These are phyloP conservation scores for Chlorella sp. DNA, from an alignment of 139 green algal genomes.

Conservation along the genomic window DNA sequence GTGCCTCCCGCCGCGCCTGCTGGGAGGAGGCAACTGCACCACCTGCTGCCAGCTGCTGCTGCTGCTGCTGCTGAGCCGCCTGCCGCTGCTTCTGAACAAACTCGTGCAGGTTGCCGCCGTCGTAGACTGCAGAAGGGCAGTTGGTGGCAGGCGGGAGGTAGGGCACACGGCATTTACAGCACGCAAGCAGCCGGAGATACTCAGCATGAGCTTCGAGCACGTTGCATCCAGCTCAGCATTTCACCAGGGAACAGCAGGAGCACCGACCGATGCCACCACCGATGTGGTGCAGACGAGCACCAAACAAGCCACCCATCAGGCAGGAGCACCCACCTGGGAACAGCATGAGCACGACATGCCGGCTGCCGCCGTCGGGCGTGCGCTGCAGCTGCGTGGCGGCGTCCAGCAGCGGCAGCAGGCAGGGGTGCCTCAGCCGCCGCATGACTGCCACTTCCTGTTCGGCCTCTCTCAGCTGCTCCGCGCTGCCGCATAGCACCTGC, in stretches of 20 bases:
- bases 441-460: constrained; percentile 60
- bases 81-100: constrained; percentile 46
- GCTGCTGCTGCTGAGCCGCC: neutral
- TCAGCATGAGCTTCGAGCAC: too few relatives aligned
- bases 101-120: constrained; percentile 63
- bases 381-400: constrained; percentile 10
- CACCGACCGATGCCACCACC: too few relatives aligned
- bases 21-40: neutral
- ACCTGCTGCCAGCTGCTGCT: neutral
- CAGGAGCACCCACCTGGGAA: constrained; percentile 38
- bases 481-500: constrained; percentile 57
- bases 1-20: neutral
- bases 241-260: too few relatives aligned
- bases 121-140: constrained; percentile 18
- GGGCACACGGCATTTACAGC: too few relatives aligned
- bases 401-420: constrained; percentile 72
- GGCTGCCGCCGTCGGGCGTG: constrained; percentile 11
- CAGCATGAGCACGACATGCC: constrained; percentile 58
- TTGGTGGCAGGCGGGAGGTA: neutral
- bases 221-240: too few relatives aligned
- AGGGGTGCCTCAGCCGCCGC: constrained; percentile 59
- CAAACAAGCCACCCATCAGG: neutral
- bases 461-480: constrained; percentile 50
- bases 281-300: too few relatives aligned
- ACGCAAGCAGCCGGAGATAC: too few relatives aligned